Percentiles rank a stretch among this genome's conserved stretches.
Conservation (phyloP, 805 yeast species). For the Ogataea trehaloabstinens region DNA sequence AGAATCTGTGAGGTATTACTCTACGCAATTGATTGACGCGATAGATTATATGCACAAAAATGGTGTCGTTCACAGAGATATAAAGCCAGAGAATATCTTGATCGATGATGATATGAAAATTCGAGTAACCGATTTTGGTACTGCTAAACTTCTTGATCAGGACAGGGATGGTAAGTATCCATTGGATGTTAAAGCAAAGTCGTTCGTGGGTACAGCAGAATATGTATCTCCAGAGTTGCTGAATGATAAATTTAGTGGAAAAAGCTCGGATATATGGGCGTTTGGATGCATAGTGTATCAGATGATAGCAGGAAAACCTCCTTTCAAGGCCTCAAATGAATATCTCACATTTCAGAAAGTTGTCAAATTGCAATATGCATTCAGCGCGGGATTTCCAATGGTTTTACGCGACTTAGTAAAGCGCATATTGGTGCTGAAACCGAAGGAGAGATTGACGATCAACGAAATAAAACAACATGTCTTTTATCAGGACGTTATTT, state of each 20-base stretch:
- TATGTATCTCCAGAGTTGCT: constrained; percentile 80
- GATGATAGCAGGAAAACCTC: constrained; percentile 68
- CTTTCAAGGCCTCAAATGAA: constrained; percentile 81
- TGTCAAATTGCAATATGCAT: constrained; percentile 76
- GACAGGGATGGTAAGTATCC: constrained; percentile 57
- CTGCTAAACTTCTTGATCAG: constrained; percentile 69
- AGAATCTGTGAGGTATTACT: constrained; percentile 62
- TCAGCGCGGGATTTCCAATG: constrained; percentile 81
- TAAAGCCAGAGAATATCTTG: constrained; percentile 79
- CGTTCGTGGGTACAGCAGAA: constrained; percentile 86
- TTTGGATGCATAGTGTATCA: constrained; percentile 59
- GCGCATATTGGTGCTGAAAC: constrained; percentile 61
- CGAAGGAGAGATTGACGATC: constrained; percentile 60
- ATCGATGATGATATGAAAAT: constrained; percentile 59
- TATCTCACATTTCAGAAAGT: constrained; percentile 80
- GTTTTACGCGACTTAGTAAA: constrained; percentile 71
- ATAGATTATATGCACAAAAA: constrained; percentile 67
- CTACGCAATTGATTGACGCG: constrained; percentile 74
- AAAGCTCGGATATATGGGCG: constrained; percentile 62
- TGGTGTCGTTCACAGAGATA: constrained; percentile 79
- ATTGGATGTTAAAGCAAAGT: constrained; percentile 64
- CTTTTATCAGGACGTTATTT: constrained; percentile 58
- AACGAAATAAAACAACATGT: constrained; percentile 58
- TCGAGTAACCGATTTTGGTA: constrained; percentile 81
- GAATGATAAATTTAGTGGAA: constrained; percentile 67